Evolutionary conservation across 768 basidiomycete genomes (phyloP), one percentile per base, ranked within the genome.

Genomic region (Podaxis sp.): DNA sequence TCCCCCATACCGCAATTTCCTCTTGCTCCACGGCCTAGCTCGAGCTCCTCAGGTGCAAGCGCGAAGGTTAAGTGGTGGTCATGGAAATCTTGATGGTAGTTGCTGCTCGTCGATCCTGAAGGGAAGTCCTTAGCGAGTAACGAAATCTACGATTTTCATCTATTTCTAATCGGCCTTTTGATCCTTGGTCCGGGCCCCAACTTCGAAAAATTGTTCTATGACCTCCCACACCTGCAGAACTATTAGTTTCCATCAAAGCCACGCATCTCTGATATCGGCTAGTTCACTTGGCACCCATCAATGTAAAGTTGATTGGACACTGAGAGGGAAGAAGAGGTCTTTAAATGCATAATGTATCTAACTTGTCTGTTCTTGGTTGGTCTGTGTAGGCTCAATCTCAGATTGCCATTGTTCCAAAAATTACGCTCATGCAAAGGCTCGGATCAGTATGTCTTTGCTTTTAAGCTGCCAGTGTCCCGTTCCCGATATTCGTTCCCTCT

Each of bases 361-460:
- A 23, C 25, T 10, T 38, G 25, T 25, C 25, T 57, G 57, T 37
- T 48, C 13, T 25, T 28, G 23, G 7, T 44, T 13, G 6, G 25
- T 32, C 7, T 36, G 3, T 36, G 14, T 11, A 25, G n/a, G 18
- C 32, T 23, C 37, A 37, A 50, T 54, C 28, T 54, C 21, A 48
- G 38, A 40, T 27, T 16, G n/a, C 36, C 56, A 32, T 57, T 57
- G 23, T 57, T 57, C 56, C 47, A 23, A 57, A 25, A 57, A 57
- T 27, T 28, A n/a, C 35, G 16, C 27, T 51, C 50, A n/a, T 52
- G 13, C 32, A 21, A 14, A 25, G 13, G n/a, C n/a, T 25, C 55
- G 46, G 56, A 57, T 57, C 46, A 57, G 46, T 2, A 25, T 23
- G 21, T 23, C 50, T 10, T 35, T 18, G 25, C 27, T 51, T 44